Base-by-base conservation (phyloP, 2,329 filamentous ascomycete species). In the Beauveria australis region DNA sequence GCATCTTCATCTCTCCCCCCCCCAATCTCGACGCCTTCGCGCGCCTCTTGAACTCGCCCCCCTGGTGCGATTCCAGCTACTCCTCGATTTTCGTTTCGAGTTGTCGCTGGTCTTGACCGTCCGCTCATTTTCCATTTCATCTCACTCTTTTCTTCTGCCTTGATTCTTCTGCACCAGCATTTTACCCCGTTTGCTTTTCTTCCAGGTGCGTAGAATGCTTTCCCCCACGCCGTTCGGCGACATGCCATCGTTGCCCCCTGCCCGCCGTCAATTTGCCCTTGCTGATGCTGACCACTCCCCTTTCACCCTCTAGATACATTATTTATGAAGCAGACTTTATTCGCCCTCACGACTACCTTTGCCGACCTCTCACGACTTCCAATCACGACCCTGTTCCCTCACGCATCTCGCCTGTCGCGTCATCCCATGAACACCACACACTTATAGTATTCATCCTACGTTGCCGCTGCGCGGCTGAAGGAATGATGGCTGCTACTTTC, bases 81-180 rank as follows among this genome's bases (percentile, higher is more conserved):
- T 76, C 71, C 75, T 77, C 76, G 76, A 66, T 69, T 16, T 37
- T 5, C 33, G 72, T 72, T 57, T 62, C 66, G 72, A 74, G 78
- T 78, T 80, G 77, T 73, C 75, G 73, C 80, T 84, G 82, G 81
- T 80, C 74, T 82, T 74, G 79, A 71, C 81, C 81, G 81, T 84
- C 81, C 81, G 76, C 79, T 84, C 81, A 48, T 81, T 75, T 75
- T 74, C 65, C 66, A 65, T 66, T 70, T 72, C 68, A 64, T 63
- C 65, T 62, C 54, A 43, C 54, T 62, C 67, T 67, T 66, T 66
- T 63, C 62, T 66, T 66, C 52, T 63, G 61, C 61, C 60, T 65
- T 62, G 53, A 61, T 65, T 66, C 60, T 66, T 62, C 63, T 65
- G 64, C 62, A 47, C 56, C 48, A 63, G 62, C 62, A 60, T 63